Percentiles rank a stretch among this genome's conserved stretches.
These are phyloP conservation scores for Physcomitrium patens DNA, from an alignment of 225 moss, liverwort and hornwort species.

Conservation along the genomic window DNA sequence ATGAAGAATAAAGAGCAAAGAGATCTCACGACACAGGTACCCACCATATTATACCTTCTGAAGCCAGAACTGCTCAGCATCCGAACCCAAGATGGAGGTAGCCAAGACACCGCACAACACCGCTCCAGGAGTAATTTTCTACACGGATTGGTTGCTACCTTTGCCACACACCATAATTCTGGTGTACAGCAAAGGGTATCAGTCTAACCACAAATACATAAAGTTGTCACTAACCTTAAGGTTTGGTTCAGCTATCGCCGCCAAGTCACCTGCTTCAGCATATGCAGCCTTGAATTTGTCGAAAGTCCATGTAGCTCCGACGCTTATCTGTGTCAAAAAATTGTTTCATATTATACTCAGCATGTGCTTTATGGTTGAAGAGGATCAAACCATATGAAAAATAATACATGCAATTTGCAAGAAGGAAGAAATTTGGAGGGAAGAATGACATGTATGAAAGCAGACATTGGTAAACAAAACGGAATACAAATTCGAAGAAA, in stretches of 20 bases:
- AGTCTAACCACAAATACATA: constrained; percentile 62
- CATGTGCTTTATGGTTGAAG: background rate
- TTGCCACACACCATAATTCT: constrained; percentile 52
- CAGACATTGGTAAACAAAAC: background rate
- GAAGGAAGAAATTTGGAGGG: background rate
- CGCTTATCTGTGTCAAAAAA: constrained; percentile 65
- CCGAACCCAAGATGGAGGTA: constrained; percentile 51
- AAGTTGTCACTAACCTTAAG: constrained; percentile 99
- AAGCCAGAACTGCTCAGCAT: constrained; percentile 54
- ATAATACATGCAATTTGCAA: background rate
- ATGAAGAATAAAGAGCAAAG: background rate
- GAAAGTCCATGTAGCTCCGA: constrained; percentile 84
- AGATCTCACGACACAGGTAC: constrained; percentile 29
- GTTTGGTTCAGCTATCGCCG: constrained; percentile 99
- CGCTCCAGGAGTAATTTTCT: constrained; percentile 61
- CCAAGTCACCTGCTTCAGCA: constrained; percentile 99
- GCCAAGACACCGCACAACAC: constrained; percentile 59
- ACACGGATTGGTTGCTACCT: constrained; percentile 65
- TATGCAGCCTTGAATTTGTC: constrained; percentile 99
- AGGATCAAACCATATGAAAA: background rate
- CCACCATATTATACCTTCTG: constrained; percentile 63
- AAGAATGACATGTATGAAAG: background rate
- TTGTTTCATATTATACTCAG: constrained; percentile 26
- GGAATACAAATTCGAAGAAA: background rate
- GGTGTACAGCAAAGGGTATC: constrained; percentile 59